Evolutionary conservation across 2,329 filamentous ascomycete species (phyloP), one percentile per base, ranked within the genome.

Genomic region (Scortechinia acanthostroma): DNA sequence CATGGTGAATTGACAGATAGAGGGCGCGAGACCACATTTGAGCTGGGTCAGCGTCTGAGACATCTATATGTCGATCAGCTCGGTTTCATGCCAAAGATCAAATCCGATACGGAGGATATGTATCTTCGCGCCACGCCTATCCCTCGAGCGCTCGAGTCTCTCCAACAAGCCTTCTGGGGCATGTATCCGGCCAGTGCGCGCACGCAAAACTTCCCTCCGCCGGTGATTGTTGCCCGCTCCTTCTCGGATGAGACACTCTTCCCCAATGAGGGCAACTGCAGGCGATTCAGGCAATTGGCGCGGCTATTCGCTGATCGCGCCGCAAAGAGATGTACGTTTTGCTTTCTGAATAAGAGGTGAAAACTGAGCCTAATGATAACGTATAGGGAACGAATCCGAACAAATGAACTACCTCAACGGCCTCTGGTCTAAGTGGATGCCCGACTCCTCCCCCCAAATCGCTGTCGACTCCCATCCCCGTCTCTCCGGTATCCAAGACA

Each of bases 401-500:
- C 88, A 97, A 48, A 91, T 97, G 83, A 75, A 76, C 22, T 91
- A 95, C 59, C 68, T 96, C 20, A 90, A 86, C 54, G 82, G 77
- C 48, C 66, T 87, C 48, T 80, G 91, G 45, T 81, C 85, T 25
- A 89, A 86, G 60, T 95, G 86, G 80, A 95, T 97, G 87, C 88
- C 89, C 0, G 73, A 80, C 4, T 73, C 74, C 25, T 74, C 71
- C 22, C 76, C 76, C 10, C 73, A 74, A 30, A 82, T 96, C 5
- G 87, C 86, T 21, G 88, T 97, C 5, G 90, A 96, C 61, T 83
- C 83, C 1, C 83, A 84, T 48, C 93, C 93, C 1, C 76, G 91
- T 40, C 71, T 97, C 13, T 90, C 83, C 4, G 93, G 93, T 45
- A 85, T 98, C 55, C 89, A 95, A 86, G 93, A 98, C 65, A 93